These are phyloP conservation scores for Dactylonectria macrodidyma DNA, from an alignment of 2,329 filamentous ascomycete genomes.

Conservation along the genomic window DNA sequence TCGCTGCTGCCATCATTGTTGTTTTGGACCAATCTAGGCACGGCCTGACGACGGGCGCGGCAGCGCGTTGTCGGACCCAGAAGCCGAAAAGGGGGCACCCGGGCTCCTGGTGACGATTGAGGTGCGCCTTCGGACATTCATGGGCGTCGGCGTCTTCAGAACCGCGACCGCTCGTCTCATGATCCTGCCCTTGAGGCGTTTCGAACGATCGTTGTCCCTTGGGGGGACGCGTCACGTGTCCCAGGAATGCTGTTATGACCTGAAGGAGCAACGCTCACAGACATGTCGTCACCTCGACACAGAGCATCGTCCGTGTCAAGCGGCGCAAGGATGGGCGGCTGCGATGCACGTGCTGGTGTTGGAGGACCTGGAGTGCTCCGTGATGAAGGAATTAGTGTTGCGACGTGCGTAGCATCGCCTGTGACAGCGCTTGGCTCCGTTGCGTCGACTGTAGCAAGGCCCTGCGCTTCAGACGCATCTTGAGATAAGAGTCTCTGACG, in stretches of 20 bases:
- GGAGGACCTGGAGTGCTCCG: neutral
- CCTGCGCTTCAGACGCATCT: neutral
- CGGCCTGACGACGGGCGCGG: too few relatives aligned
- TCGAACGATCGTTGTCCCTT: neutral
- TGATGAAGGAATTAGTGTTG: neutral
- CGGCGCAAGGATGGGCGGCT: neutral
- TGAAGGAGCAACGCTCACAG: neutral
- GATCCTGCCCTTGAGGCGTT: neutral
- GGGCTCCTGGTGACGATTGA: neutral
- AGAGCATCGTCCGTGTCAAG: neutral
- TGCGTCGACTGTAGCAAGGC: neutral
- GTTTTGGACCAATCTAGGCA: too few relatives aligned
- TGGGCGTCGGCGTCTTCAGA: neutral
- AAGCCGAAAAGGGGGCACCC: neutral
- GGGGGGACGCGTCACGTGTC: neutral
- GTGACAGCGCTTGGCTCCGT: too few relatives aligned
- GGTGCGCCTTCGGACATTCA: neutral
- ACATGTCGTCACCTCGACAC: neutral
- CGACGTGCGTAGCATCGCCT: too few relatives aligned
- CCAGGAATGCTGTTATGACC: neutral
- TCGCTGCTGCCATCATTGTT: too few relatives aligned
- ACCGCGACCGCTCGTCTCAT: too few relatives aligned
- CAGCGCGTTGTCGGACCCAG: neutral
- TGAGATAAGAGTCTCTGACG: neutral
- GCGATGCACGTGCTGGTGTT: neutral